Evolutionary conservation across 176 grass and related monocot genomes (phyloP).

Genomic region (Panicum miliaceum): DNA sequence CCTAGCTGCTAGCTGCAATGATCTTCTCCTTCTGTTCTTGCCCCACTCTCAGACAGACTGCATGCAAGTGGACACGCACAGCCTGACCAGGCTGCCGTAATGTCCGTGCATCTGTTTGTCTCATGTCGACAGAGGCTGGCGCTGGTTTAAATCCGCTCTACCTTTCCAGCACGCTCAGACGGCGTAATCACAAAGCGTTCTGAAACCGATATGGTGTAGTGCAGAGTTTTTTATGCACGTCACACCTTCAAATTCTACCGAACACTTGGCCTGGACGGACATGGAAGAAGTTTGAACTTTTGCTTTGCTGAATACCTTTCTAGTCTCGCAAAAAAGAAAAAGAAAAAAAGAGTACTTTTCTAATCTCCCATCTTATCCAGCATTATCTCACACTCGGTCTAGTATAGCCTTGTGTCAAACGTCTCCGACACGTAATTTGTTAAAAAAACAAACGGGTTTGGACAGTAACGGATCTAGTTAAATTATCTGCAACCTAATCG

Average conservation of each 20-base stretch:
- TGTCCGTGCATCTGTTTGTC: slow-evolving; percentile 22
- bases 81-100: neutral
- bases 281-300: slow-evolving; percentile 2
- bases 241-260: slow-evolving; percentile 10
- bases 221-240: slow-evolving; percentile 1
- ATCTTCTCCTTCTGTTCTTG: neutral
- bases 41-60: neutral
- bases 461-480: slow-evolving; percentile 40
- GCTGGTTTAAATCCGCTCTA: neutral
- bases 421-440: slow-evolving; percentile 39
- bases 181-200: neutral
- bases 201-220: slow-evolving; percentile 5
- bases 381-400: slow-evolving; percentile 27
- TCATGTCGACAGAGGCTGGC: slow-evolving; percentile 19
- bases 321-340: too few species aligned
- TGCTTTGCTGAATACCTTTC: slow-evolving; percentile 21
- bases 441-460: slow-evolving; percentile 13
- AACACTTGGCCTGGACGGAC: slow-evolving; percentile 48
- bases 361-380: slow-evolving; percentile 36
- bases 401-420: slow-evolving; percentile 51
- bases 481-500: slow-evolving; percentile 15
- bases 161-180: neutral
- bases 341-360: too few species aligned
- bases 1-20: neutral
- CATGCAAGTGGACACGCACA: neutral